A percentile compares a stretch with the other conserved stretches of the same genome.
phyloP scores from a whole-genome alignment of 2,329 filamentous ascomycete genomes.

The Colletotrichum sp. region DNA sequence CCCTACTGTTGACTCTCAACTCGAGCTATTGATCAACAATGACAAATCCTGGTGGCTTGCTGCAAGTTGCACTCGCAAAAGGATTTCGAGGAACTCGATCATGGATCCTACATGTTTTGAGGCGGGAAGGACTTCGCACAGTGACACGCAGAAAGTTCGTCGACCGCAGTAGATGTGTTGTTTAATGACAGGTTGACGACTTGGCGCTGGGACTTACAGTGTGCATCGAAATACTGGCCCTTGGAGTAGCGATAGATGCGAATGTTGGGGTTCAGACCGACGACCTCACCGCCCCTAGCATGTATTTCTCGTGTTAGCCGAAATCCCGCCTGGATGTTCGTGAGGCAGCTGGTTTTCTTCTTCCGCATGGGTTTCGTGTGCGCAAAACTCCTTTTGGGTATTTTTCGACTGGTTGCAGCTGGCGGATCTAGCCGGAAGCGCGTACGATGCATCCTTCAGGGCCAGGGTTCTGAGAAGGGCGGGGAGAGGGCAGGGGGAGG shows the following conservation, averaged over 20 bases:
- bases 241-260: slow-evolving; percentile 85
- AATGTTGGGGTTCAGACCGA: slow-evolving; percentile 90
- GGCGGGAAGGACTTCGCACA: background rate
- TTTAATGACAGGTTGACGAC: slow-evolving; percentile 13
- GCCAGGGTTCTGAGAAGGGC: background rate
- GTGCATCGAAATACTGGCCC: slow-evolving; percentile 90
- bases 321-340: background rate
- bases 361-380: background rate
- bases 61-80: background rate
- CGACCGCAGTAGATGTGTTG: background rate
- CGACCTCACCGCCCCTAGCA: slow-evolving; percentile 78
- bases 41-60: background rate
- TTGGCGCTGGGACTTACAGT: slow-evolving; percentile 65
- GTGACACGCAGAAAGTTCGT: background rate
- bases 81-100: background rate
- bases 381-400: background rate
- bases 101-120: background rate
- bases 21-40: background rate
- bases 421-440: slow-evolving; percentile 14
- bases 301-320: background rate
- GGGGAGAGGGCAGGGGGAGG: background rate
- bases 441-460: background rate
- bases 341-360: background rate
- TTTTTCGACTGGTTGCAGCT: background rate
- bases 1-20: background rate